Percentiles rank a stretch among this genome's conserved stretches.
These are phyloP conservation scores for Nosema muscidifuracis DNA, from an alignment of 371 early-diverging fungal species.

Conservation along the genomic window DNA sequence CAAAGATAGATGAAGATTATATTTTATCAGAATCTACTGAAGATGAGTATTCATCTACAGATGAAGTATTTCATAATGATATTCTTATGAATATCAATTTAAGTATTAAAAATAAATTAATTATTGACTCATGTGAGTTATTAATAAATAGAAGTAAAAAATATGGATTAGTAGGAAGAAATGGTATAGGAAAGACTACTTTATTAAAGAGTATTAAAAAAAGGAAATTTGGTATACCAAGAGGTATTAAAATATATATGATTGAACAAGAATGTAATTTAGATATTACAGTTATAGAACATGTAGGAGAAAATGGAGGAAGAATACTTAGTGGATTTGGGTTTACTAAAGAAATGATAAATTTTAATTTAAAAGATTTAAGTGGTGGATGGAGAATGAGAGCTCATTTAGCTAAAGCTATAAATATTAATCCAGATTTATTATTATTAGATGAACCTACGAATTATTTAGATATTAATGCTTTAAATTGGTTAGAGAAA, in stretches of 20 bases:
- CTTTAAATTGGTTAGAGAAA: constrained; percentile 88
- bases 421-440: constrained; percentile 84
- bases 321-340: constrained; percentile 85
- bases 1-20: neutral
- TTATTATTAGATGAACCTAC: constrained; percentile 96
- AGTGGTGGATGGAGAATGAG: constrained; percentile 98
- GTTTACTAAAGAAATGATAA: constrained; percentile 71
- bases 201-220: constrained; percentile 70
- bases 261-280: constrained; percentile 76
- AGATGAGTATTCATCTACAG: constrained; percentile 8
- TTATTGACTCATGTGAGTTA: constrained; percentile 28
- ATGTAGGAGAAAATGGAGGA: constrained; percentile 82
- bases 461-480: constrained; percentile 78
- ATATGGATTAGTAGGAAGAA: constrained; percentile 54
- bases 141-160: constrained; percentile 18
- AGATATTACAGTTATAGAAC: constrained; percentile 65
- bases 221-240: constrained; percentile 74
- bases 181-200: constrained; percentile 57
- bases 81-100: constrained; percentile 31
- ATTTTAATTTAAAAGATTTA: constrained; percentile 75
- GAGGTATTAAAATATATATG: constrained; percentile 84
- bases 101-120: constrained; percentile 24
- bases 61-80: constrained; percentile 29
- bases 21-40: constrained; percentile 3
- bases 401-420: constrained; percentile 81